Percentiles rank a stretch among this genome's conserved stretches.
Evolutionary conservation across 345 rosid species (phyloP).

Genomic region (Erucastrum elatum): DNA sequence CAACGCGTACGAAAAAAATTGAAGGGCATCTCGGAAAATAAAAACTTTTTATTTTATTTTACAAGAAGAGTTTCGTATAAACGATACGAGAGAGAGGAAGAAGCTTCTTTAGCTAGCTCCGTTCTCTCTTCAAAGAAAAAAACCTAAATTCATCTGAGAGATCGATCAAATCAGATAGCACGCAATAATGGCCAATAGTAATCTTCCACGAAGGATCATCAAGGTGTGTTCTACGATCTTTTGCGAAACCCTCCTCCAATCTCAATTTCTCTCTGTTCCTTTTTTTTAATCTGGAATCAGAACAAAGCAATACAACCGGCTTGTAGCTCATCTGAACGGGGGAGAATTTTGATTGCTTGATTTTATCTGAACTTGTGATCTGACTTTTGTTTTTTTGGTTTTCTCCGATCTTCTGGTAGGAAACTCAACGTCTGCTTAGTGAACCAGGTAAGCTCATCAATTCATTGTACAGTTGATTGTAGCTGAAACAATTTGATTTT

Average conservation of each 20-base stretch:
- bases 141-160: conserved; percentile 23
- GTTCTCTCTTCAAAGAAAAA: background rate
- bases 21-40: background rate
- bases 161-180: conserved; percentile 26
- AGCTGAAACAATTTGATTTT: conserved; percentile 14
- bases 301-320: background rate
- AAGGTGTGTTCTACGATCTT: conserved; percentile 52
- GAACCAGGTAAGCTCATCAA: conserved; percentile 72
- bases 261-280: conserved; percentile 6
- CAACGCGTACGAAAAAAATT: conserved; percentile 21
- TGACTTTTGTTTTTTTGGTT: background rate
- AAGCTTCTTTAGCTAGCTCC: conserved; percentile 13
- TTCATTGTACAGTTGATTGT: background rate
- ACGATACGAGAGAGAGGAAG: conserved; percentile 26
- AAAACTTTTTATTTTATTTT: background rate
- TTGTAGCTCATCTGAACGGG: background rate
- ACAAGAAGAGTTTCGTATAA: background rate
- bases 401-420: conserved; percentile 56
- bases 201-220: conserved; percentile 98
- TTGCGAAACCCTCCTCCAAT: conserved; percentile 1
- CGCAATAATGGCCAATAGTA: conserved; percentile 79
- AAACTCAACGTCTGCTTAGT: conserved; percentile 98
- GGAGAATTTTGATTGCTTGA: background rate
- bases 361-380: conserved; percentile 18
- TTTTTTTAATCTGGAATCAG: conserved; percentile 15